Conservation (phyloP, 352 stramenopile species). For the Phytophthora pinifolia region DNA sequence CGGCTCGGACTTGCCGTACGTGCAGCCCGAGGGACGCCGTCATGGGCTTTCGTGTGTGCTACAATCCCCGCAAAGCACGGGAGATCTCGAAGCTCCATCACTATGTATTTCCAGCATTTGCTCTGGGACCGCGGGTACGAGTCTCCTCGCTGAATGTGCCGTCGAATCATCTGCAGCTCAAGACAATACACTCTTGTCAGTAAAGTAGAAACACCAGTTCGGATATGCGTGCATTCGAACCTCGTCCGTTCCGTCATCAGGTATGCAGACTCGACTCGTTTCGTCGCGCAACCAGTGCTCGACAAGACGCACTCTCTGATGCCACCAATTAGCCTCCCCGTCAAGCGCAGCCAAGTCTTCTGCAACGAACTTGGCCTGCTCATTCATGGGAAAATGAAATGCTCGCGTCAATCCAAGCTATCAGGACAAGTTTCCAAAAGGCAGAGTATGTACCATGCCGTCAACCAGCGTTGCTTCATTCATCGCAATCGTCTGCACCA, state of each 20-base stretch:
- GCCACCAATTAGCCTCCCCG: conserved; percentile 62
- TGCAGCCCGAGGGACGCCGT: neutral
- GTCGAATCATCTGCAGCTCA: conserved; percentile 56
- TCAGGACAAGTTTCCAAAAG: neutral
- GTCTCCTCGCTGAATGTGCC: conserved; percentile 69
- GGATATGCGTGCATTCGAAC: conserved; percentile 20
- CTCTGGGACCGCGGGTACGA: conserved; percentile 58
- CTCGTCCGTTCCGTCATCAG: conserved; percentile 72
- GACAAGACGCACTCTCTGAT: conserved; percentile 60
- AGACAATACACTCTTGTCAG: neutral
- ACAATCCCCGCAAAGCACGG: conserved; percentile 37
- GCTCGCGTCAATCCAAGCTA: neutral
- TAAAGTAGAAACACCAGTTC: neutral
- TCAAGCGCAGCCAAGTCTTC: conserved; percentile 48
- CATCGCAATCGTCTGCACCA: conserved; percentile 60
- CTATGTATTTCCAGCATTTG: conserved; percentile 84
- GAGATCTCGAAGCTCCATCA: conserved; percentile 74
- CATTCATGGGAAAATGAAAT: neutral
- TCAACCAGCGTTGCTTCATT: conserved; percentile 54
- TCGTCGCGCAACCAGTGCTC: conserved; percentile 76
- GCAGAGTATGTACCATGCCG: conserved; percentile 34
- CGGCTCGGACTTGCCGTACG: conserved; percentile 57
- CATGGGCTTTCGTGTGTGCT: conserved; percentile 12
- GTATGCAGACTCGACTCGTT: conserved; percentile 51
- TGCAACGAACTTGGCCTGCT: conserved; percentile 48